phyloP scores from a whole-genome alignment of 306 rosid species.

The Begonia loranthoides region DNA sequence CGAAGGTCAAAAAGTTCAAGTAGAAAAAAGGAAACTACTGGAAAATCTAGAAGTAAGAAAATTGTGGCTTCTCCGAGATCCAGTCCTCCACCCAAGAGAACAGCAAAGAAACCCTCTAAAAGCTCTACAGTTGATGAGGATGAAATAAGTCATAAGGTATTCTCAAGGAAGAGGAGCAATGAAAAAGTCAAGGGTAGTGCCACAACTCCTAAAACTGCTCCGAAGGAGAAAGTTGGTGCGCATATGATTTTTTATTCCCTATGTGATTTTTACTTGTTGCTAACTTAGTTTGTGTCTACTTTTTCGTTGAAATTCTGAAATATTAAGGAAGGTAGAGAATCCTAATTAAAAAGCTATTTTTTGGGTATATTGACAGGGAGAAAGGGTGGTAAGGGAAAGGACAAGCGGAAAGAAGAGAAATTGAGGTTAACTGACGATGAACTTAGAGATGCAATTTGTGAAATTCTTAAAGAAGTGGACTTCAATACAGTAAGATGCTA shows the following conservation, averaged over 20 bases:
- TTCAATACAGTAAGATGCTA: conserved; percentile 67
- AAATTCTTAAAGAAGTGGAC: conserved; percentile 93
- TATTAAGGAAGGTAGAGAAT: too few relatives aligned
- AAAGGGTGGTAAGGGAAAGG: conserved; percentile 48
- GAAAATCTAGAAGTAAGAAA: conserved; percentile 45
- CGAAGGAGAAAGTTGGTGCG: conserved; percentile 70
- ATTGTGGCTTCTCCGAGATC: conserved; percentile 26
- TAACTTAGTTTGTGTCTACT: neutral
- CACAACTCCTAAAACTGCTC: conserved; percentile 31
- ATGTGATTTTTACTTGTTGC: neutral
- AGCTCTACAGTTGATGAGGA: conserved; percentile 35
- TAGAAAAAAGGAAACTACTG: conserved; percentile 48
- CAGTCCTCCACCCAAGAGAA: conserved; percentile 31
- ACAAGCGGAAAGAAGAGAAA: conserved; percentile 47
- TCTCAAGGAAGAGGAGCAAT: conserved; percentile 67
- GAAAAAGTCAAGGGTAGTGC: conserved; percentile 39
- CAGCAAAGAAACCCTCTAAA: conserved; percentile 37
- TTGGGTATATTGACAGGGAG: conserved; percentile 29
- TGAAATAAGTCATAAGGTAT: conserved; percentile 66
- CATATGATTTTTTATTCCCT: neutral
- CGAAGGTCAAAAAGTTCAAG: conserved; percentile 33
- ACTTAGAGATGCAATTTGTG: conserved; percentile 70
- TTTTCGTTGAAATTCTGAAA: neutral
- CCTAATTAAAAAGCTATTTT: neutral
- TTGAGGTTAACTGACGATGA: conserved; percentile 51